Percentiles rank a stretch among this genome's conserved stretches.
These are phyloP conservation scores for Maudiozyma humilis DNA, from an alignment of 1,139 yeast genomes.

Conservation along the genomic window DNA sequence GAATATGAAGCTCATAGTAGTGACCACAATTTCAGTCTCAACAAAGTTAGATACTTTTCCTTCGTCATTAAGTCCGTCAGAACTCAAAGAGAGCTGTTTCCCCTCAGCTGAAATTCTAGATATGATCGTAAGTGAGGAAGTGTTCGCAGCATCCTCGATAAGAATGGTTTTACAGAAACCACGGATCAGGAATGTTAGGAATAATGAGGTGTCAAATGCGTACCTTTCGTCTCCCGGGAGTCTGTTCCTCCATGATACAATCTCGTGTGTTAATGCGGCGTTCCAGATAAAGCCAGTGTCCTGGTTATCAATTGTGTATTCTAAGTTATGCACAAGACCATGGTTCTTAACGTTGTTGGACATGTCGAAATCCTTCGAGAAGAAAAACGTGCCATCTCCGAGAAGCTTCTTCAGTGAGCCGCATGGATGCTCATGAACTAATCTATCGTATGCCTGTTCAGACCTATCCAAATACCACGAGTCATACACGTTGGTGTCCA, in stretches of 20 bases:
- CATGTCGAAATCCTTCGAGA: slow-evolving; percentile 57
- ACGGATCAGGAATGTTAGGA: slow-evolving; percentile 51
- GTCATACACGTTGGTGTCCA: slow-evolving; percentile 52
- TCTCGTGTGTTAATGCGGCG: slow-evolving; percentile 46
- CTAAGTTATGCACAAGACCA: slow-evolving; percentile 34
- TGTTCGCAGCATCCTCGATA: slow-evolving; percentile 32
- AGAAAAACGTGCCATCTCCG: slow-evolving; percentile 57
- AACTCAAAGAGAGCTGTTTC: slow-evolving; percentile 54
- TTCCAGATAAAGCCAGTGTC: slow-evolving; percentile 63
- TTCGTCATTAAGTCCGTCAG: slow-evolving; percentile 63
- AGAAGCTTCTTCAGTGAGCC: slow-evolving; percentile 49
- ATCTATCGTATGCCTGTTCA: slow-evolving; percentile 32
- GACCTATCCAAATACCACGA: slow-evolving; percentile 27
- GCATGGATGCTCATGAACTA: slow-evolving; percentile 47
- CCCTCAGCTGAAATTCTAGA: slow-evolving; percentile 60
- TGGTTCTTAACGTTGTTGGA: slow-evolving; percentile 56
- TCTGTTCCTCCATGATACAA: slow-evolving; percentile 51
- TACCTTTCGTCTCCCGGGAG: slow-evolving; percentile 43
- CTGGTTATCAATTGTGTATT: slow-evolving; percentile 37
- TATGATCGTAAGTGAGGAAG: slow-evolving; percentile 48
- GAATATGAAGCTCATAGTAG: slow-evolving; percentile 44
- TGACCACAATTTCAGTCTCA: slow-evolving; percentile 58
- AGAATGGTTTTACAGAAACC: slow-evolving; percentile 53
- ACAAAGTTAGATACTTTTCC: slow-evolving; percentile 60
- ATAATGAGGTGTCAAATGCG: slow-evolving; percentile 48